Evolutionary conservation across 140 eudicot genomes (phyloP).

Genomic region (Bidens hawaiensis): DNA sequence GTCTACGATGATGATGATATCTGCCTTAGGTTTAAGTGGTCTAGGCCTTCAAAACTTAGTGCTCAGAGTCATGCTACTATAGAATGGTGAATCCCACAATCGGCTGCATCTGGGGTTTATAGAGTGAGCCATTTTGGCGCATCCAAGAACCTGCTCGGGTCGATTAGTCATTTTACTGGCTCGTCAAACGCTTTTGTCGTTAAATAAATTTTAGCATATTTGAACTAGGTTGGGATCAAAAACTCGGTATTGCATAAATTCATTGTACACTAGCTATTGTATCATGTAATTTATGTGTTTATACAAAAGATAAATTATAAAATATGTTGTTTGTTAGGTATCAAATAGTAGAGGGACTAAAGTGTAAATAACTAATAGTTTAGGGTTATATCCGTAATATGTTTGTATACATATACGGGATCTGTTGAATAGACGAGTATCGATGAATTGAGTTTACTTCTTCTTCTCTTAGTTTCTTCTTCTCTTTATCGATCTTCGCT

Average conservation of each 20-base stretch:
- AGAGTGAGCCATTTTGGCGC: conserved; percentile 96
- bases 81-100: conserved; percentile 81
- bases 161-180: conserved; percentile 80
- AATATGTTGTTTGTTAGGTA: no score
- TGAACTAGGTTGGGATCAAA: conserved; percentile 2
- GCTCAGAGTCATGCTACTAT: conserved; percentile 74
- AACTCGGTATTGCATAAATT: conserved; percentile 17
- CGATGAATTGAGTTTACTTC: no score
- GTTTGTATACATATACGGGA: no score
- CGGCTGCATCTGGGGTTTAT: conserved; percentile 66
- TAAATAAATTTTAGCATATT: conserved; percentile 17
- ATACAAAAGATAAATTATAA: conserved; percentile 5
- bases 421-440: no score
- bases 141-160: conserved; percentile 66
- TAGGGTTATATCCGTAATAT: no score
- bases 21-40: conserved; percentile 88
- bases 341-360: no score
- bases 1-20: conserved; percentile 93
- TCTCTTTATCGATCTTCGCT: no score
- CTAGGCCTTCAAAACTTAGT: conserved; percentile 77
- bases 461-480: no score
- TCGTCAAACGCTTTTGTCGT: conserved; percentile 86
- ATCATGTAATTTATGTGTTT: conserved; percentile 40
- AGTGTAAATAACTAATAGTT: no score
- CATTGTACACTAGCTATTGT: conserved; percentile 19